A percentile compares a stretch with the other conserved stretches of the same genome.
Conservation (phyloP, 2,329 filamentous ascomycete species). For the Coleophoma crateriformis region DNA sequence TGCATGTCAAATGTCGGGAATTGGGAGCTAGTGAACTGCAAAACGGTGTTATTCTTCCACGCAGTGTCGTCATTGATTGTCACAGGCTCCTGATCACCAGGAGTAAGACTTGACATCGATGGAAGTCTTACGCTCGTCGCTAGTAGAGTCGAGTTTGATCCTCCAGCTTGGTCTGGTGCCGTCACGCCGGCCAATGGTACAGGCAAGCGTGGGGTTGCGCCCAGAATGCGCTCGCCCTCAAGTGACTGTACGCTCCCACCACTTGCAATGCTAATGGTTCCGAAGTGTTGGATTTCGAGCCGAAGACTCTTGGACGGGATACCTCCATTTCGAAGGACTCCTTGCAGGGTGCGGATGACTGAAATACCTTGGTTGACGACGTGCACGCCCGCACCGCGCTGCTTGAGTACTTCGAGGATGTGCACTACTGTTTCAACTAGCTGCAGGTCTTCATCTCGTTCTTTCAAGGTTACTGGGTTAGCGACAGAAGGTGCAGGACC, state of each 20-base stretch:
- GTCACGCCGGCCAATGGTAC: background rate
- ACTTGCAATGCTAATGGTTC: slow-evolving; percentile 21
- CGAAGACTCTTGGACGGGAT: slow-evolving; percentile 15
- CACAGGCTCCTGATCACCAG: no score
- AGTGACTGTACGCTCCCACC: slow-evolving; percentile 1
- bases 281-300: slow-evolving; percentile 26
- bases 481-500: no score
- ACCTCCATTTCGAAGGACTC: slow-evolving; percentile 9
- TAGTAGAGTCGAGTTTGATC: background rate
- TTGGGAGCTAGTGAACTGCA: slow-evolving; percentile 14
- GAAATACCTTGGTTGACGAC: slow-evolving; percentile 23
- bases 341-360: slow-evolving; percentile 22
- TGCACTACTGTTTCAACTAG: no score
- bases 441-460: no score
- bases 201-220: background rate
- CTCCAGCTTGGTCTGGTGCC: background rate
- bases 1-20: slow-evolving; percentile 5
- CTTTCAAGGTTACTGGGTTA: no score
- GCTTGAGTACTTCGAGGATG: no score
- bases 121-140: slow-evolving; percentile 11
- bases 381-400: no score
- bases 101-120: no score
- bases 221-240: background rate
- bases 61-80: no score
- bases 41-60: no score